phyloP scores from a whole-genome alignment of 73 alveolate species.

The Paramecium biaurelia region DNA sequence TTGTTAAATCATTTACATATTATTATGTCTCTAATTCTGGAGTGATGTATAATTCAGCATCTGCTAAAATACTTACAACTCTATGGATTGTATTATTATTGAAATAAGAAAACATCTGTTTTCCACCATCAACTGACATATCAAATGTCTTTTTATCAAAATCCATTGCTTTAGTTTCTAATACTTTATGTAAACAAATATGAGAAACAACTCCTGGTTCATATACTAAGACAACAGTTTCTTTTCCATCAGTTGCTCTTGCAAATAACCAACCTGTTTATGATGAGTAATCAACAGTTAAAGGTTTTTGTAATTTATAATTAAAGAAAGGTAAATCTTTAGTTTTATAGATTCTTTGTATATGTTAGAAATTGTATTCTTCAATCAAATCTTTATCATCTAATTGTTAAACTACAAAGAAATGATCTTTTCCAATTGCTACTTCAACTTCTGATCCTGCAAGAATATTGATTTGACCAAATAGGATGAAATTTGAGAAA shows the following conservation, averaged over 20 bases:
- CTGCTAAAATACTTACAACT: neutral
- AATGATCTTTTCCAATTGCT: neutral
- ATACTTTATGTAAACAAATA: neutral
- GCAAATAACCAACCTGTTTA: constrained; percentile 15
- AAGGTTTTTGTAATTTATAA: neutral
- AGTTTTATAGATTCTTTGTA: neutral
- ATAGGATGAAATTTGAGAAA: neutral
- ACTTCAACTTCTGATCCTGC: neutral
- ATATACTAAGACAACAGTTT: constrained; percentile 20
- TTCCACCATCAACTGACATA: constrained; percentile 34
- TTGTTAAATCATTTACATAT: neutral
- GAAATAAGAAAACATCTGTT: neutral
- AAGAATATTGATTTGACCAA: neutral
- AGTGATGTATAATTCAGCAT: neutral
- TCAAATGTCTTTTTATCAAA: neutral
- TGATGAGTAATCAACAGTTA: constrained; percentile 26
- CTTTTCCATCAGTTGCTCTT: constrained; percentile 21
- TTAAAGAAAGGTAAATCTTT: neutral
- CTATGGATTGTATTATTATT: constrained; percentile 10
- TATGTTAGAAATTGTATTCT: constrained; percentile 1
- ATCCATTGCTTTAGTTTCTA: neutral
- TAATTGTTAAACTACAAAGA: constrained; percentile 13
- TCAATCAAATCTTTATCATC: neutral
- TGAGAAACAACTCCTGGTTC: constrained; percentile 33
- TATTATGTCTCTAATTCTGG: neutral